Evolutionary conservation across 1,284 basidiomycete genomes (phyloP), one percentile per base, ranked within the genome.

Genomic region (Papiliotrema nemorosa): DNA sequence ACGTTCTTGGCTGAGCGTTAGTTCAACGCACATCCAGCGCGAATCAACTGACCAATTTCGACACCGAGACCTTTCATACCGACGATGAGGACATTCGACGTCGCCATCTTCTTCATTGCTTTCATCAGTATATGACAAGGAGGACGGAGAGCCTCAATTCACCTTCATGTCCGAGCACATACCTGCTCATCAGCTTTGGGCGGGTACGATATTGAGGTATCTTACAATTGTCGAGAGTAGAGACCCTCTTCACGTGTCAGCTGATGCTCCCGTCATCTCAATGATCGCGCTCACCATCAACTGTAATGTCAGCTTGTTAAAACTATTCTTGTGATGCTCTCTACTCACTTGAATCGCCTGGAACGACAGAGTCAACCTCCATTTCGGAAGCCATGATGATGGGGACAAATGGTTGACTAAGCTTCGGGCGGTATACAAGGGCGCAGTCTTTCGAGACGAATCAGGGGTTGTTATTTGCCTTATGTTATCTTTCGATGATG

Each of bases 41-140:
- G 25, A 29, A 21, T 18, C 13, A 29, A 73, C 79, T 64, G 64
- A 88, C 91, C 91, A 67, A 98, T 96, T 77, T 99, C 96, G 51
- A 90, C 90, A 53, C 96, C 96, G 53, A 98, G 78, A 57, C 96
- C 96, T 60, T 88, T 87, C 72, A 94, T 77, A 27, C 96, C 96
- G 39, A 97, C 86, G 61, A 99, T 85, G 56, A 99, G 84, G 42
- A 98, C 88, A 71, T 97, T 96, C 50, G 93, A 97, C 25, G 83
- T 81, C 7, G 96, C 94, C 96, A 99, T 98, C 70, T 87, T 88
- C 81, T 97, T 97, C 96, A 98, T 98, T 40, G 94, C 94, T 92
- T 67, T 24, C 22, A 16, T 50, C 25, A 57, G 29, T n/a, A 12
- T n/a, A n/a, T n/a, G n/a, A n/a, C n/a, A n/a, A n/a, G n/a, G n/a